phyloP scores from a whole-genome alignment of 2,329 filamentous ascomycete species.

The Aschersonia sp. region DNA sequence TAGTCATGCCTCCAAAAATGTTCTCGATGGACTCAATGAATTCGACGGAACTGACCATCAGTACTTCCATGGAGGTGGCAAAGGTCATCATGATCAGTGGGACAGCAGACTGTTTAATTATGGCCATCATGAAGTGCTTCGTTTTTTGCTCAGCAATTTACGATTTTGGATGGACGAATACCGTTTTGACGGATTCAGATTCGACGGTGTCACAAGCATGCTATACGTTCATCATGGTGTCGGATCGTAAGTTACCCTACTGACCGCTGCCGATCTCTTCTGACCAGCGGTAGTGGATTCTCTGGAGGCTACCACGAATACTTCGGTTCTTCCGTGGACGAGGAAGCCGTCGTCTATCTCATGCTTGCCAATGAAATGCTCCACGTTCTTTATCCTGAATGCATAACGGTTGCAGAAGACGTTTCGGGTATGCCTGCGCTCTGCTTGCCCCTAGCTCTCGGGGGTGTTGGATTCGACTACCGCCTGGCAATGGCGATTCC shows the following conservation, averaged over 20 bases:
- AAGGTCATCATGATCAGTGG: slow-evolving; percentile 85
- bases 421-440: slow-evolving; percentile 98
- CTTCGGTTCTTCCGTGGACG: slow-evolving; percentile 77
- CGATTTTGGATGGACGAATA: slow-evolving; percentile 99
- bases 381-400: slow-evolving; percentile 73
- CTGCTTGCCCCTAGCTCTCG: slow-evolving; percentile 70
- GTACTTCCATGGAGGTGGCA: slow-evolving; percentile 83
- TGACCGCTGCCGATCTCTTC: neutral
- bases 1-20: slow-evolving; percentile 96
- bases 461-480: slow-evolving; percentile 94
- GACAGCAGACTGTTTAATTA: slow-evolving; percentile 97
- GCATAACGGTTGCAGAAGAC: slow-evolving; percentile 89
- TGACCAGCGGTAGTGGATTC: slow-evolving; percentile 51
- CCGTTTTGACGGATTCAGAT: slow-evolving; percentile 89
- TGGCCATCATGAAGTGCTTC: slow-evolving; percentile 79
- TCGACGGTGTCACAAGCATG: slow-evolving; percentile 98
- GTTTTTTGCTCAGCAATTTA: slow-evolving; percentile 91
- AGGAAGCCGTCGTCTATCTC: slow-evolving; percentile 86
- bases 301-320: slow-evolving; percentile 98
- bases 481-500: slow-evolving; percentile 94
- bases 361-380: slow-evolving; percentile 96
- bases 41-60: slow-evolving; percentile 91
- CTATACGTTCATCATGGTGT: slow-evolving; percentile 92
- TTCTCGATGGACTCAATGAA: slow-evolving; percentile 84
- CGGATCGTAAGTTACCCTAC: slow-evolving; percentile 55